Conservation (phyloP, 805 yeast genomes). For the Candida taoyuanica region DNA sequence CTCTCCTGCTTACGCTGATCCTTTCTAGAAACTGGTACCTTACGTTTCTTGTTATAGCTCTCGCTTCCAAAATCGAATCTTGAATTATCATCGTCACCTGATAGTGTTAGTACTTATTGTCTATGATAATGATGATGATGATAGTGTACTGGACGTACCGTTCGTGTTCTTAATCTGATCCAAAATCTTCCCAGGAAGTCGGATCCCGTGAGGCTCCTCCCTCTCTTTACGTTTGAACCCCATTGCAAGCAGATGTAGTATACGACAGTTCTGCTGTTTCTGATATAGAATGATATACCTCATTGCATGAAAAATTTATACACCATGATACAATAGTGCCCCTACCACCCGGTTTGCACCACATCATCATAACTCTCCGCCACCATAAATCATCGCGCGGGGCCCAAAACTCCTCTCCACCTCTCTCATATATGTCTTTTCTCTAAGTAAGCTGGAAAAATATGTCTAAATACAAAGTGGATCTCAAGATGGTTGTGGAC, state of each 20-base stretch:
- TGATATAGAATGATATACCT: too few species aligned
- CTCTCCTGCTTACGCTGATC: conserved; percentile 40
- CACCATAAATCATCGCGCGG: too few species aligned
- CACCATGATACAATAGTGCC: too few species aligned
- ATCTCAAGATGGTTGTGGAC: conserved; percentile 39
- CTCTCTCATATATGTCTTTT: not conserved
- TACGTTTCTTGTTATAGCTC: conserved; percentile 33
- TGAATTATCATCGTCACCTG: conserved; percentile 35
- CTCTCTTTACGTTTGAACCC: conserved; percentile 10
- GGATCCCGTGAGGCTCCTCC: conserved; percentile 38
- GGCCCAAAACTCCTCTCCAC: not conserved
- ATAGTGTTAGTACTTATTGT: conserved; percentile 10
- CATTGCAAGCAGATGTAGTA: conserved; percentile 2
- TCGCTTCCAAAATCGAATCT: conserved; percentile 26
- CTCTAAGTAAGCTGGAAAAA: too few species aligned
- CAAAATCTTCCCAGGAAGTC: conserved; percentile 49
- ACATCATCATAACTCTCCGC: not conserved
- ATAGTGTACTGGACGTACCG: conserved; percentile 4
- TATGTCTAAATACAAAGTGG: conserved; percentile 28
- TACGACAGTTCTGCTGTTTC: not conserved
- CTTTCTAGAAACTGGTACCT: conserved; percentile 33
- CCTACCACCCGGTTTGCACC: not conserved
- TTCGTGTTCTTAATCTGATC: conserved; percentile 43
- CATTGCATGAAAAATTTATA: not conserved
- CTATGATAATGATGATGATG: too few species aligned